Conservation (phyloP, 225 moss, liverwort and hornwort species). For the Sphagnum tenellum region DNA sequence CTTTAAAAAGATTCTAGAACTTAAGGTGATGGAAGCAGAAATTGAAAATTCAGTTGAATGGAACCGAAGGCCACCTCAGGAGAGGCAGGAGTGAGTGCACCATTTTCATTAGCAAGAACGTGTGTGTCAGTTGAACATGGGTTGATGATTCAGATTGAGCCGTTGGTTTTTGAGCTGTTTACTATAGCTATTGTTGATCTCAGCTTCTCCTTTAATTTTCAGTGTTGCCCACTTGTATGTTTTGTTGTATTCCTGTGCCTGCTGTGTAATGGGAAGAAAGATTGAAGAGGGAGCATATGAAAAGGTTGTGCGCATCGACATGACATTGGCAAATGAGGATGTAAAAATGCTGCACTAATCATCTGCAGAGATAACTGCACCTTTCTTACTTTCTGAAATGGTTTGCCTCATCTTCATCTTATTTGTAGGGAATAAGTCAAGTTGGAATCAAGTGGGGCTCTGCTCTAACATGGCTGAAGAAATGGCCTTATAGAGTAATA, state of each 20-base stretch:
- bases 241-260: too few relatives aligned
- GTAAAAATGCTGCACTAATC: slow-evolving; percentile 93
- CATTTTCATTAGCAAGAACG: slow-evolving; percentile 86
- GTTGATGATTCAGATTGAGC: too few relatives aligned
- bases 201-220: too few relatives aligned
- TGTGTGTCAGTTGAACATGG: slow-evolving; percentile 18
- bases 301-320: slow-evolving; percentile 84
- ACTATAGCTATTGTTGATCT: too few relatives aligned
- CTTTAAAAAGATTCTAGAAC: slow-evolving; percentile 83
- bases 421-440: too few relatives aligned
- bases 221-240: too few relatives aligned
- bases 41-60: slow-evolving; percentile 49
- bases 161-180: too few relatives aligned
- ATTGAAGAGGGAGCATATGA: too few relatives aligned
- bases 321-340: slow-evolving; percentile 97
- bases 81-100: slow-evolving; percentile 85
- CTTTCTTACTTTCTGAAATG: slow-evolving; percentile 97
- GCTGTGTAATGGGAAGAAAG: too few relatives aligned
- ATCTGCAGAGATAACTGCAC: slow-evolving; percentile 86
- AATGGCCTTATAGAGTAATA: too few relatives aligned
- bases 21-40: slow-evolving; percentile 79
- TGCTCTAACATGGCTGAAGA: too few relatives aligned
- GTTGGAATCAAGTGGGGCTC: too few relatives aligned
- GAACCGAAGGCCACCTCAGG: slow-evolving; percentile 65
- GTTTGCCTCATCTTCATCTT: slow-evolving; percentile 15